phyloP scores from a whole-genome alignment of 2,329 filamentous ascomycete species.

The Huntiella omanensis region DNA sequence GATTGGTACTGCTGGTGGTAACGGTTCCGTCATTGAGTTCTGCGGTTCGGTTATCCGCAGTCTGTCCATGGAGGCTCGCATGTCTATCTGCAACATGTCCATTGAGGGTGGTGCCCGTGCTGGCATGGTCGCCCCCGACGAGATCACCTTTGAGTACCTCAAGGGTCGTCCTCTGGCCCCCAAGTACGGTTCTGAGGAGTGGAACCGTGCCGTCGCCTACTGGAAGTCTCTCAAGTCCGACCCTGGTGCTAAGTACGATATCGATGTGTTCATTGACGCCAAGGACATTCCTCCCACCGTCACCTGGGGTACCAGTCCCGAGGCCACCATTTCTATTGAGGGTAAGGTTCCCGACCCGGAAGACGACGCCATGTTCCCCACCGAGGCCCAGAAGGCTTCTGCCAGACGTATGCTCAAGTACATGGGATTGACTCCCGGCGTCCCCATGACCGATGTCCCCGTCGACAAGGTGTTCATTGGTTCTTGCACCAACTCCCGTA shows the following conservation, averaged over 20 bases:
- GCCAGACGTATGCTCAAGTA: slow-evolving; percentile 77
- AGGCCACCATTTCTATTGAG: slow-evolving; percentile 90
- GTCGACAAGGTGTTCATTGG: slow-evolving; percentile 97
- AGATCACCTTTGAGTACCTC: slow-evolving; percentile 87
- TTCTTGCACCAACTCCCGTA: slow-evolving; percentile 91
- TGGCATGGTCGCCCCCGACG: slow-evolving; percentile 91
- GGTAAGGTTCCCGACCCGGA: slow-evolving; percentile 80
- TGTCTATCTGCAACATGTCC: slow-evolving; percentile 99
- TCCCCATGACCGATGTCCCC: slow-evolving; percentile 74
- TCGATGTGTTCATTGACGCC: slow-evolving; percentile 72
- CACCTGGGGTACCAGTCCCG: slow-evolving; percentile 91
- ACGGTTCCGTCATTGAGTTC: slow-evolving; percentile 89
- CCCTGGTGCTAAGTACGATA: slow-evolving; percentile 73
- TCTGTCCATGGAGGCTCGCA: slow-evolving; percentile 89
- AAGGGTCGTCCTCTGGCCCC: slow-evolving; percentile 80
- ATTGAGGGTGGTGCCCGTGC: slow-evolving; percentile 91
- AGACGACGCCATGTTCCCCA: slow-evolving; percentile 41
- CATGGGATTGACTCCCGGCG: slow-evolving; percentile 81
- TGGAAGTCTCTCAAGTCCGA: slow-evolving; percentile 80
- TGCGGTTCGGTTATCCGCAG: slow-evolving; percentile 80
- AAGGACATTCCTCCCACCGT: slow-evolving; percentile 89
- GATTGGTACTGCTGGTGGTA: slow-evolving; percentile 91
- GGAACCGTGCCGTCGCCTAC: slow-evolving; percentile 74
- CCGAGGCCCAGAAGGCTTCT: slow-evolving; percentile 59
- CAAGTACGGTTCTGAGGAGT: slow-evolving; percentile 64